phyloP scores from a whole-genome alignment of 768 basidiomycete genomes.

The Mycena vulgaris region DNA sequence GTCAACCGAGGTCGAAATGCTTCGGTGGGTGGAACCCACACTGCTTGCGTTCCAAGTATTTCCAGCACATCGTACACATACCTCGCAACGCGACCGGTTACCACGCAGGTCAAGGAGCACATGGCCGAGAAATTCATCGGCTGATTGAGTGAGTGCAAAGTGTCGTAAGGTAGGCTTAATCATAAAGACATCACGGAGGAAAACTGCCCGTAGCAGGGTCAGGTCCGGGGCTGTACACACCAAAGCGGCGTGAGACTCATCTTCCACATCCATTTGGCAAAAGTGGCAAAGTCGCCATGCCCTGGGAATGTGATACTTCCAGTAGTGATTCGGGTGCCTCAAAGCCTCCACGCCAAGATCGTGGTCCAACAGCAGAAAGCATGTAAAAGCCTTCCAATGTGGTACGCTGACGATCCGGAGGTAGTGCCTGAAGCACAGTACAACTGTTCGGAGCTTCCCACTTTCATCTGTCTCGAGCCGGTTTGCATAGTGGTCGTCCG shows the following conservation, averaged over 20 bases:
- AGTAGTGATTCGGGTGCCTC: conserved; percentile 5
- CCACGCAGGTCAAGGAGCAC: conserved; percentile 5
- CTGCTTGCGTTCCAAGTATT: too few relatives aligned
- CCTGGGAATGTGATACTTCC: conserved; percentile 21
- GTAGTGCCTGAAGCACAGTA: conserved; percentile 18
- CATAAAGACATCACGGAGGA: conserved; percentile 9
- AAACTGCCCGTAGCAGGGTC: conserved; percentile 4
- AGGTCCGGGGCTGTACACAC: background rate
- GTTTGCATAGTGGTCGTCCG: conserved; percentile 7
- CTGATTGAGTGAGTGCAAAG: background rate
- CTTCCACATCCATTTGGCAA: conserved; percentile 11
- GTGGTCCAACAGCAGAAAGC: conserved; percentile 24
- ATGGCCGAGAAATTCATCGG: background rate
- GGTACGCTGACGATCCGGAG: conserved; percentile 17
- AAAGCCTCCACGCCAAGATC: conserved; percentile 10
- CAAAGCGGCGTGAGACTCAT: too few relatives aligned
- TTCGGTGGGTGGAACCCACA: too few relatives aligned
- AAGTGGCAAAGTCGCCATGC: conserved; percentile 14
- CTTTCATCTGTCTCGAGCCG: conserved; percentile 4
- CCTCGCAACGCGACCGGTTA: background rate
- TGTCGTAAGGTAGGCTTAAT: background rate
- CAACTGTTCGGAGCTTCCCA: conserved; percentile 1
- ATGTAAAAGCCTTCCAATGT: conserved; percentile 15
- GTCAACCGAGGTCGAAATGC: too few relatives aligned
- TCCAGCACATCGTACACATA: too few relatives aligned